Conservation (phyloP, 306 rosid genomes). For the Cucumis sativus region Cucumber_9930_V3 NC_026660.2:15871001-15871500, state of each 20-base stretch:
- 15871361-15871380: slow-evolving; percentile 30
- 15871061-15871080: background rate
- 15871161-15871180: background rate
- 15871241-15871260: background rate
- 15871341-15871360: background rate
- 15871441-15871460: slow-evolving; percentile 86
- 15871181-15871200: background rate
- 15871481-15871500: slow-evolving; percentile 43
- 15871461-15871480: slow-evolving; percentile 76
- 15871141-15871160: background rate
- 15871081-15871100: background rate
- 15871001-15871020: background rate
- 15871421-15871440: slow-evolving; percentile 87
- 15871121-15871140: background rate
- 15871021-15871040: background rate
- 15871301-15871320: background rate
- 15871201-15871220: background rate
- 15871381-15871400: slow-evolving; percentile 96
- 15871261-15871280: background rate
- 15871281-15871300: background rate
- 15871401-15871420: slow-evolving; percentile 95
- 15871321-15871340: background rate
- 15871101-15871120: background rate
- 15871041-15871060: background rate
- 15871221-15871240: background rate